These are phyloP conservation scores for Daldinia decipiens DNA, from an alignment of 495 filamentous ascomycete genomes.

Conservation along the genomic window DNA sequence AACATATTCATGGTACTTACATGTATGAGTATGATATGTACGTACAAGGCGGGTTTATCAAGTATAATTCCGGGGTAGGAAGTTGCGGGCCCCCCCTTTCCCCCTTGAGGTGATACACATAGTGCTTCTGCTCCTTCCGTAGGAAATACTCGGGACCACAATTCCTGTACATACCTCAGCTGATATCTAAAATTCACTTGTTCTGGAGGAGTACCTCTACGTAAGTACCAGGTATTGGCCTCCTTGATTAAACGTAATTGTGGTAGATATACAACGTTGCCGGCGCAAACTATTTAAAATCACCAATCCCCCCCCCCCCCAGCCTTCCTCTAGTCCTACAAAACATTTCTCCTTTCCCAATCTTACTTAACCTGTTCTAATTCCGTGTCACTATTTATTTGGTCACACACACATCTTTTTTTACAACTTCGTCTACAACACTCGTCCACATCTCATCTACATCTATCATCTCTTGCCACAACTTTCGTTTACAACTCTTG, in stretches of 20 bases:
- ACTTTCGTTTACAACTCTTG: constrained; percentile 1
- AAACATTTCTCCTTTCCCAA: background rate
- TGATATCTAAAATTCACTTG: background rate
- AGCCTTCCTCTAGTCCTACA: background rate
- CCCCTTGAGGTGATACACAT: constrained; percentile 1
- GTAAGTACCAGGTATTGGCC: background rate
- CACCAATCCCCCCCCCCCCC: background rate
- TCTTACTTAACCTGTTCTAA: background rate
- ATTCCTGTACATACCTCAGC: constrained; percentile 2
- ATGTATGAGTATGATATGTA: background rate
- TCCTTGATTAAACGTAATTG: background rate
- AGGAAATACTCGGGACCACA: background rate
- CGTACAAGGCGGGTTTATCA: background rate
- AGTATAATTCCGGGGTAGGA: background rate
- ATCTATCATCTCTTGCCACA: background rate
- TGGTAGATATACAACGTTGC: background rate
- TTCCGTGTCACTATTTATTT: background rate
- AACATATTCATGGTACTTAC: background rate
- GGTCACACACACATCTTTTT: background rate
- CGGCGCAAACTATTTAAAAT: constrained; percentile 5
- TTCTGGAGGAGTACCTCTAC: background rate
- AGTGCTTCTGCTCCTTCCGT: background rate
- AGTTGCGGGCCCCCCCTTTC: background rate
- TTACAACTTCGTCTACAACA: background rate
- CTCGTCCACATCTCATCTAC: background rate